Base-by-base conservation (phyloP, 805 yeast species). In the Pichia californica region DNA sequence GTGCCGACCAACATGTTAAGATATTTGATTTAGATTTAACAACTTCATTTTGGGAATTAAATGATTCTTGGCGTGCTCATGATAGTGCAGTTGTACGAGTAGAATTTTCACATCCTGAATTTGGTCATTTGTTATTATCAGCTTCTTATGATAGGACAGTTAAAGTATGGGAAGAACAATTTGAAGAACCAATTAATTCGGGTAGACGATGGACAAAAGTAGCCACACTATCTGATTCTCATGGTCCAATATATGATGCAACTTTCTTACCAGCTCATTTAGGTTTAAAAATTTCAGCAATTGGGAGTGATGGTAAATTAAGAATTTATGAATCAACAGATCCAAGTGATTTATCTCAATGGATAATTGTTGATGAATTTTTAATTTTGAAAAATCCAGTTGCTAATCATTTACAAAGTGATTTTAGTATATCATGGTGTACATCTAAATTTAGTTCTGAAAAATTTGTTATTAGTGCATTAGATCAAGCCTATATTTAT, bases 21-120 rank as follows among this genome's bases (percentile, higher is more conserved):
- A 89, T 93, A 27, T 93, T 88, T 60, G 91, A 86, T 58, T 67
- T 83, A 28, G 85, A 82, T 52, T 63, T 79, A 14, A 66, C 73
- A 23, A 72, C 82, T 1, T 76, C 74, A n/a, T 73, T 79, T 16
- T 93, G 98, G 98, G 76, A 76, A 16, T 64, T 86, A 44, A 81
- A 82, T 55, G 97, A 91, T 62, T 80, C 85, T 38, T 93, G 96
- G 94, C 85, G 84, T 52, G 98, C 98, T 0, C 99, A 93, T 59
- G 96, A 93, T 54, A 80, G 95, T 7, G 77, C 88, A 45, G 77
- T 93, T 21, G 84, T 88, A 18, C 77, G 83, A 52, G 70, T 93
- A 9, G 79, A 80, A 37, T 93, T 96, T 94, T 96, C 98, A 1
- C 83, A 87, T 40, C 99, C 99, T 2, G 94, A 91, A 61, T 88